Conservation (phyloP, 2,329 filamentous ascomycete genomes). For the Botrytis squamosa region DNA sequence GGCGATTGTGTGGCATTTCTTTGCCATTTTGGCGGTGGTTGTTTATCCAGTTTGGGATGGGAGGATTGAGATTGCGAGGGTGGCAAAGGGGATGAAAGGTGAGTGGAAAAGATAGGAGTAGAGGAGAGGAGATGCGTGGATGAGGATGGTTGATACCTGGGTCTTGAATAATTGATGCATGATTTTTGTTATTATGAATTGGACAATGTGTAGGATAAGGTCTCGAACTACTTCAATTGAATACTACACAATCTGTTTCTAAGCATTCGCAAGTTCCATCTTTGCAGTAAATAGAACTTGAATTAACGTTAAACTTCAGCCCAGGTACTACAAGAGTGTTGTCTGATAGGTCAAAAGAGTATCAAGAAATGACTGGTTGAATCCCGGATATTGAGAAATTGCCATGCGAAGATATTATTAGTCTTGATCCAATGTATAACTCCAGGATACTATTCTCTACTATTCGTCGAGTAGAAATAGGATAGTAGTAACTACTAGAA, state of each 20-base stretch:
- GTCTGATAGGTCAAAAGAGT: background rate
- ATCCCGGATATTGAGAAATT: background rate
- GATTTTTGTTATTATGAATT: background rate
- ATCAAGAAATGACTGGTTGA: background rate
- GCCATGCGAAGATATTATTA: background rate
- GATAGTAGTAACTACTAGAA: background rate
- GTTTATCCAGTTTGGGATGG: conserved; percentile 51
- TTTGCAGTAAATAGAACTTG: background rate
- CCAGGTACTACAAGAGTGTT: background rate
- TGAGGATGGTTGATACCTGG: background rate
- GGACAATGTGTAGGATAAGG: background rate
- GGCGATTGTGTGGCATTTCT: conserved; percentile 52
- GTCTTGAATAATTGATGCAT: background rate
- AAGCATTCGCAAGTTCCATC: background rate
- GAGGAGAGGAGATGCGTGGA: background rate
- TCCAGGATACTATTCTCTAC: background rate
- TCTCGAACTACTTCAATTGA: background rate
- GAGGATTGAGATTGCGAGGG: conserved; percentile 40
- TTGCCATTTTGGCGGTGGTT: conserved; percentile 47
- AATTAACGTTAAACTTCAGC: background rate
- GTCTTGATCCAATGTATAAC: background rate
- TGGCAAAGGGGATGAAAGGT: background rate
- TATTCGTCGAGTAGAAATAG: background rate
- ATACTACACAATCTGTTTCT: background rate
- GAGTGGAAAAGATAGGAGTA: background rate